Evolutionary conservation across 352 stramenopile genomes (phyloP).

Genomic region (Pythium scleroteichum): DNA sequence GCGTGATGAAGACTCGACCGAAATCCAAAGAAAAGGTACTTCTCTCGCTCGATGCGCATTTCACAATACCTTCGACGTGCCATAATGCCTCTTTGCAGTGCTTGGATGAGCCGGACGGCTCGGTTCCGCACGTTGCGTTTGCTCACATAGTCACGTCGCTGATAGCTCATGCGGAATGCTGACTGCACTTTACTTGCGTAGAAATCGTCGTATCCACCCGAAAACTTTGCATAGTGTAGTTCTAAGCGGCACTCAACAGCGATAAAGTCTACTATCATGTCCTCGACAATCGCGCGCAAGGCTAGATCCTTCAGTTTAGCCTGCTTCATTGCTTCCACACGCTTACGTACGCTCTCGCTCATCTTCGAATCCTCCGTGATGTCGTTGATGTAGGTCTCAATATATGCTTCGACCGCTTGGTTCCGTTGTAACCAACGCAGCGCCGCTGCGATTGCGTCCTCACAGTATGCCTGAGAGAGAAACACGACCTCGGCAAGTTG

Average conservation of each 20-base stretch:
- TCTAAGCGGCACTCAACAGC: constrained; percentile 54
- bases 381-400: constrained; percentile 36
- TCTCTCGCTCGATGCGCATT: constrained; percentile 59
- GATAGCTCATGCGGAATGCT: constrained; percentile 65
- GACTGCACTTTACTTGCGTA: constrained; percentile 77
- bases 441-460: constrained; percentile 38
- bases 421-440: constrained; percentile 45
- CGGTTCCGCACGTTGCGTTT: constrained; percentile 47
- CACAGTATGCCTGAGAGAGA: constrained; percentile 47
- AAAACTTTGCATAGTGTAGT: constrained; percentile 56
- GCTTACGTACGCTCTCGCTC: constrained; percentile 28
- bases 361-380: constrained; percentile 16
- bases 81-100: constrained; percentile 64
- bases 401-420: constrained; percentile 46
- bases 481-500: constrained; percentile 40
- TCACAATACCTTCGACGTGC: constrained; percentile 51
- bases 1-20: constrained; percentile 56
- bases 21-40: constrained; percentile 68
- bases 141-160: constrained; percentile 52
- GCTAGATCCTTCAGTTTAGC: constrained; percentile 52
- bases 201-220: constrained; percentile 57
- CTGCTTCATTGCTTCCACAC: constrained; percentile 37
- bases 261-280: constrained; percentile 61
- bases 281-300: constrained; percentile 50
- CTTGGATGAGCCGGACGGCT: constrained; percentile 64